phyloP scores from a whole-genome alignment of 129 eudicot genomes.

The Daucus carota region DNA sequence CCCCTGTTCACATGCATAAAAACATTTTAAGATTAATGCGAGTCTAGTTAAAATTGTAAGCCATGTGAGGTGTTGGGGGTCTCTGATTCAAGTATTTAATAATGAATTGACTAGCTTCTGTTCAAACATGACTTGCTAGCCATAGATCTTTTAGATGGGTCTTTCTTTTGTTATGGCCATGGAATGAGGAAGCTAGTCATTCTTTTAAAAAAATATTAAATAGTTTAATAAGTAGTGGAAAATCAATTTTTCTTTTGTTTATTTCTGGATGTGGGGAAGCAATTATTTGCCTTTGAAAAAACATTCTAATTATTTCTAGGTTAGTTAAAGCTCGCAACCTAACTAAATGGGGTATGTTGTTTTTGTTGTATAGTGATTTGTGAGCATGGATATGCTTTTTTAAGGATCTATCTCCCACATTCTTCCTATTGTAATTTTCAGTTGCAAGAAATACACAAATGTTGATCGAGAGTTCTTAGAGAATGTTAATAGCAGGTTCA shows the following conservation, averaged over 20 bases:
- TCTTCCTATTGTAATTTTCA: conserved; percentile 15
- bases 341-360: conserved; percentile 10
- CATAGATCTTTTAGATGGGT: conserved; percentile 15
- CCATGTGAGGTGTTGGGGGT: conserved; percentile 56
- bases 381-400: conserved; percentile 5
- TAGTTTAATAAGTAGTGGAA: background rate
- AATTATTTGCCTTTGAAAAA: conserved; percentile 12
- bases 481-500: too few species aligned
- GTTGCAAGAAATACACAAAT: background rate
- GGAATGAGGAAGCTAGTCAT: conserved; percentile 4
- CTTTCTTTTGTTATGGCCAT: conserved; percentile 23
- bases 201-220: background rate
- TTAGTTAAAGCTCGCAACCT: conserved; percentile 2
- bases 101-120: conserved; percentile 32
- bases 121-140: conserved; percentile 26
- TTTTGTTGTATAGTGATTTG: conserved; percentile 7
- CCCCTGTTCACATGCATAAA: conserved; percentile 9
- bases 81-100: conserved; percentile 25
- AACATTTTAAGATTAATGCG: conserved; percentile 15
- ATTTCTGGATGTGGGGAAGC: conserved; percentile 17
- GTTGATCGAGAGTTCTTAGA: background rate
- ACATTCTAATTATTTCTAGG: conserved; percentile 13
- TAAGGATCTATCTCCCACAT: conserved; percentile 25
- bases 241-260: background rate
- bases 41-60: conserved; percentile 20